Conservation (phyloP, 331 rosid species). For the Rhamnella rubrinervis region DNA sequence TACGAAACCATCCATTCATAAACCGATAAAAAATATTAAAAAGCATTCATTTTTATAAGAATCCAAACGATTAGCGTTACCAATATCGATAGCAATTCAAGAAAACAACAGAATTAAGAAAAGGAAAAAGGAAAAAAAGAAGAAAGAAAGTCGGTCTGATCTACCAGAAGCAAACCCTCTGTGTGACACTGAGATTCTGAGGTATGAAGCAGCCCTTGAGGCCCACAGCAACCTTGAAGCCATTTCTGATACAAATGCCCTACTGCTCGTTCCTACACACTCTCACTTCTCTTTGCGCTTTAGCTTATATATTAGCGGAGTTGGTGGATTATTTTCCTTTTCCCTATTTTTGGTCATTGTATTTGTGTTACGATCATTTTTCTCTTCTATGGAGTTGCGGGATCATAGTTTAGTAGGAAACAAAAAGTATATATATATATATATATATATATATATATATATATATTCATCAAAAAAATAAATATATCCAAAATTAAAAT, state of each 20-base stretch:
- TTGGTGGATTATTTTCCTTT: neutral
- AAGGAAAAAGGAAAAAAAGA: constrained; percentile 4
- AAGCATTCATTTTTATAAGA: neutral
- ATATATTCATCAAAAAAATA: no score
- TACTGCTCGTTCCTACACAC: neutral
- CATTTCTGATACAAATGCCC: constrained; percentile 37
- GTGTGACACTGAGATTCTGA: constrained; percentile 58
- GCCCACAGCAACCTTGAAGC: constrained; percentile 84
- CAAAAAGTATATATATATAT: no score
- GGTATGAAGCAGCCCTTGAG: constrained; percentile 79
- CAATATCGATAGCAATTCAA: neutral
- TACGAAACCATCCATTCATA: neutral
- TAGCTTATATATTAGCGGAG: neutral
- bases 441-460: no score
- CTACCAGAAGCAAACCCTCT: constrained; percentile 73
- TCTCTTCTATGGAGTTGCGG: no score
- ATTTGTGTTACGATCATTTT: no score
- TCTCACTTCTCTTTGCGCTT: neutral
- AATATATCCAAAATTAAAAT: no score
- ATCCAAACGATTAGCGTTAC: neutral
- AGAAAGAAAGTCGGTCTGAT: neutral
- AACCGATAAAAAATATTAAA: neutral
- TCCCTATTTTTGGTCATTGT: neutral
- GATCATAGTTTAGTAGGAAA: no score
- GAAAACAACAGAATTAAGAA: neutral